A percentile compares a stretch with the other conserved stretches of the same genome.
Evolutionary conservation across 176 grass and related monocot genomes (phyloP).

Genomic region (Tillandsia fasciculata): DNA sequence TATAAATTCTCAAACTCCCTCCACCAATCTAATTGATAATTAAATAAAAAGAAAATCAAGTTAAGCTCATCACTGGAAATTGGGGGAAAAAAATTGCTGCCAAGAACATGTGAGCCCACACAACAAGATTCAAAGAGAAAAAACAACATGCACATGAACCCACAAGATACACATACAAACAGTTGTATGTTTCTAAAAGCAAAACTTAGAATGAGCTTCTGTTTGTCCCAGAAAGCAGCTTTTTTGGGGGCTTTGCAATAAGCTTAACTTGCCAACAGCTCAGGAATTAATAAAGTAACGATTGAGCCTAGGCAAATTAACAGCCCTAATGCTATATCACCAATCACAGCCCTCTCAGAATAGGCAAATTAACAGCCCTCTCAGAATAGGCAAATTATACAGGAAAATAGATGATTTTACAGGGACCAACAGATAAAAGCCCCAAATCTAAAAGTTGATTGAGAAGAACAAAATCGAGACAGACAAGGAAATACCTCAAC

Average conservation of each 20-base stretch:
- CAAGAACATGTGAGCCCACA: neutral
- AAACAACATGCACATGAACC: neutral
- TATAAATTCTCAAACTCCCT: conserved; percentile 92
- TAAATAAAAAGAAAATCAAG: neutral
- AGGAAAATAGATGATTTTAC: neutral
- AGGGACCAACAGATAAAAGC: neutral
- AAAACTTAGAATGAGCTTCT: too few relatives aligned
- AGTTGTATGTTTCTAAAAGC: too few relatives aligned
- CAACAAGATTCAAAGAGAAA: neutral
- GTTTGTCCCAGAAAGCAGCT: too few relatives aligned
- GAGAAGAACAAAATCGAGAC: conserved; percentile 8
- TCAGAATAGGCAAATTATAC: too few relatives aligned
- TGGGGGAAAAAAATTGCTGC: neutral
- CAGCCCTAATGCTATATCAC: too few relatives aligned
- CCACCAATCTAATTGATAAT: conserved; percentile 59
- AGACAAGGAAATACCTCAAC: conserved; percentile 54
- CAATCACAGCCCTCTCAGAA: too few relatives aligned
- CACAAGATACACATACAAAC: too few relatives aligned
- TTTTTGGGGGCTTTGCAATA: too few relatives aligned
- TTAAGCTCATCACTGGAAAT: conserved; percentile 1
- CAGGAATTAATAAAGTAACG: too few relatives aligned
- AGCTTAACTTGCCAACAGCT: too few relatives aligned
- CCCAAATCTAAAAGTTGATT: neutral
- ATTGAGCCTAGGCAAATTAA: too few relatives aligned
- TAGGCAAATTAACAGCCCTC: too few relatives aligned